Evolutionary conservation across 768 basidiomycete genomes (phyloP).

Genomic region (Fistulinella prunicolor): DNA sequence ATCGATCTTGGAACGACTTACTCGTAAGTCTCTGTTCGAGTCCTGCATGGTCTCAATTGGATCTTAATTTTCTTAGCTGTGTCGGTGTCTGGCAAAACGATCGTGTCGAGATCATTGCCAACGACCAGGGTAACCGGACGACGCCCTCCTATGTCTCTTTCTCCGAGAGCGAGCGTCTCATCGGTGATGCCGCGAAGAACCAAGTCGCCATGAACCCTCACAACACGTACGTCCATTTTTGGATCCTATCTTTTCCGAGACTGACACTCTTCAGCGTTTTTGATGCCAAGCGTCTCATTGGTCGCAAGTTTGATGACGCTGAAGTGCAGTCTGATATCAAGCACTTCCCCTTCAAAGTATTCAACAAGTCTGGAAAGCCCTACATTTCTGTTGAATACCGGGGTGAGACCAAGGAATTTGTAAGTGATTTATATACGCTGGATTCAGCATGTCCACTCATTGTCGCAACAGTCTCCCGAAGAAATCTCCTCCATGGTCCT

Average conservation of each 20-base stretch:
- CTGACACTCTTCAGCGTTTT: conserved; percentile 63
- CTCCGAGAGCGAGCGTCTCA: conserved; percentile 93
- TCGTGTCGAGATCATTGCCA: conserved; percentile 97
- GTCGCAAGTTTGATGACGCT: conserved; percentile 81
- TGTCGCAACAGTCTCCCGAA: conserved; percentile 70
- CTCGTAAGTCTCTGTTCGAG: conserved; percentile 53
- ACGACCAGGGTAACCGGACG: conserved; percentile 92
- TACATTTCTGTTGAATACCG: conserved; percentile 89
- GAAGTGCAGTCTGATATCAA: conserved; percentile 83
- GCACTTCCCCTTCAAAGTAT: conserved; percentile 94
- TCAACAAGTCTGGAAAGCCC: conserved; percentile 86
- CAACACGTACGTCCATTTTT: conserved; percentile 56
- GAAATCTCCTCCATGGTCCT: conserved; percentile 99
- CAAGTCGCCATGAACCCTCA: conserved; percentile 98
- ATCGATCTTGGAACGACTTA: conserved; percentile 93
- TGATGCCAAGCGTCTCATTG: conserved; percentile 97
- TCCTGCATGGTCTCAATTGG: conserved; percentile 5
- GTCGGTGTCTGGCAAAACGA: conserved; percentile 99
- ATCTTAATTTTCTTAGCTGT: conserved; percentile 53
- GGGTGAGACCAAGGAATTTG: conserved; percentile 91
- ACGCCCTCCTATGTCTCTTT: conserved; percentile 96
- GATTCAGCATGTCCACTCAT: conserved; percentile 13
- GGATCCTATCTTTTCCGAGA: background rate
- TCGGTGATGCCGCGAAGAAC: conserved; percentile 99
- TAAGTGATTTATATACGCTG: conserved; percentile 35